phyloP scores from a whole-genome alignment of 106 monocot species.

The Vanilla planifolia region DNA sequence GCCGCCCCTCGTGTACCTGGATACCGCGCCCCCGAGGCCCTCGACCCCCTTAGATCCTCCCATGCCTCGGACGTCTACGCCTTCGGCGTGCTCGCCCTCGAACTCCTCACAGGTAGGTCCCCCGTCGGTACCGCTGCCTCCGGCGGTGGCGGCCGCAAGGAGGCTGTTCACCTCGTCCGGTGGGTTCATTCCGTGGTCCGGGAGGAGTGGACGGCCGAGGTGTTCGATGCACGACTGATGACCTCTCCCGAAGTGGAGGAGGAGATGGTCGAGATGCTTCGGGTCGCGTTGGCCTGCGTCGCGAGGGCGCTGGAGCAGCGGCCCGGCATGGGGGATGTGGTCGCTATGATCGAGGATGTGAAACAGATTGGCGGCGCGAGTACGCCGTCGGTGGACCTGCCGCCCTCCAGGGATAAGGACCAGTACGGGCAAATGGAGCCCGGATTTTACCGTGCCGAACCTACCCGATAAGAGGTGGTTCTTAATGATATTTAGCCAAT shows the following conservation, averaged over 20 bases:
- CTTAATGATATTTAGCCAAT: no score
- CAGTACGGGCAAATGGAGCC: no score
- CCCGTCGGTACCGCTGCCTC: slow-evolving; percentile 23
- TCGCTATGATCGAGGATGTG: slow-evolving; percentile 15
- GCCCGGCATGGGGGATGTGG: slow-evolving; percentile 12
- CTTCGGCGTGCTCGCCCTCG: slow-evolving; percentile 48
- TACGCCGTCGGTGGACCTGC: neutral
- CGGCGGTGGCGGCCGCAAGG: slow-evolving; percentile 19
- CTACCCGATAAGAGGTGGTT: no score
- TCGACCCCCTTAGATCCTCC: slow-evolving; percentile 13
- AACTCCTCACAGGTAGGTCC: slow-evolving; percentile 48
- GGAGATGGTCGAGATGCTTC: slow-evolving; percentile 21
- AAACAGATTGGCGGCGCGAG: neutral
- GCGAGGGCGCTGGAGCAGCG: slow-evolving; percentile 14
- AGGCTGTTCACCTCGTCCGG: slow-evolving; percentile 13
- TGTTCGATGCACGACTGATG: slow-evolving; percentile 14
- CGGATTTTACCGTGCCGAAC: no score
- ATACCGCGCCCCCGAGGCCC: slow-evolving; percentile 39
- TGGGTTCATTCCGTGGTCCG: slow-evolving; percentile 17
- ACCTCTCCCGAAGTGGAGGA: slow-evolving; percentile 11
- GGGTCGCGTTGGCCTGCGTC: slow-evolving; percentile 14
- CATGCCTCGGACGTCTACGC: slow-evolving; percentile 44
- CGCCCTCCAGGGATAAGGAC: no score
- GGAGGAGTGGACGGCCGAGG: slow-evolving; percentile 19
- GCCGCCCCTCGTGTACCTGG: slow-evolving; percentile 20